Evolutionary conservation across 208 protist species (phyloP), one percentile per base, ranked within the genome.

Genomic region (Crithidia expoeki): DNA sequence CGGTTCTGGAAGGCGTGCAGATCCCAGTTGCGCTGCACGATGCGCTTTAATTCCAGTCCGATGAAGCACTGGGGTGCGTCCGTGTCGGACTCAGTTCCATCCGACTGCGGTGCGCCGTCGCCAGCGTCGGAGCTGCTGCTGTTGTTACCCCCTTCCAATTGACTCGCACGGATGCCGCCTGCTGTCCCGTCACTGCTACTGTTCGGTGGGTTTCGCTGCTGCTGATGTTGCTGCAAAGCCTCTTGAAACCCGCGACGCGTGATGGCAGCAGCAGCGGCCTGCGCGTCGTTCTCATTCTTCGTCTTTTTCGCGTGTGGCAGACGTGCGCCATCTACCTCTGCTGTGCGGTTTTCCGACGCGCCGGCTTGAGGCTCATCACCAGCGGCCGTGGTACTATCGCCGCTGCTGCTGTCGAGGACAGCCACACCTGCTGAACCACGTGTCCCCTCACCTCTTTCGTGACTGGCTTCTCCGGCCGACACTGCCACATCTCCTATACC

Each of bases 1-100:
- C 90, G 85, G 23, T 79, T 75, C 53, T 91, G 86, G 62, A 95
- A 94, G 21, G 81, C 68, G 36, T 23, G 60, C 17, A 95, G 52
- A 21, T 74, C 73, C 86, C 90, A 94, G 30, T 84, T 49, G 12
- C 80, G 76, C 66, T 95, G 84, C 21, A 83, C 65, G 46, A 95
- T 77, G 19, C 76, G 75, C 79, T 95, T 93, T 38, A 95, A 71
- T 62, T 94, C 85, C 33, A 95, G 61, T 23, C 88, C 90, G 25
- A 93, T 67, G 70, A 95, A 95, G 17, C 34, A 63, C n/a, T 72
- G 74, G 47, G 76, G 67, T 21, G 27, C 64, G 51, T 77, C 66
- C 27, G 10, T 30, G 14, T 53, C 56, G 27, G 61, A 44, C 23
- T 82, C 75, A 16, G n/a, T 67, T 17, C 83, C 79, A 27, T 72